Base-by-base conservation (phyloP, 2,329 filamentous ascomycete genomes). In the Beauveria scarabaeidicola region DNA sequence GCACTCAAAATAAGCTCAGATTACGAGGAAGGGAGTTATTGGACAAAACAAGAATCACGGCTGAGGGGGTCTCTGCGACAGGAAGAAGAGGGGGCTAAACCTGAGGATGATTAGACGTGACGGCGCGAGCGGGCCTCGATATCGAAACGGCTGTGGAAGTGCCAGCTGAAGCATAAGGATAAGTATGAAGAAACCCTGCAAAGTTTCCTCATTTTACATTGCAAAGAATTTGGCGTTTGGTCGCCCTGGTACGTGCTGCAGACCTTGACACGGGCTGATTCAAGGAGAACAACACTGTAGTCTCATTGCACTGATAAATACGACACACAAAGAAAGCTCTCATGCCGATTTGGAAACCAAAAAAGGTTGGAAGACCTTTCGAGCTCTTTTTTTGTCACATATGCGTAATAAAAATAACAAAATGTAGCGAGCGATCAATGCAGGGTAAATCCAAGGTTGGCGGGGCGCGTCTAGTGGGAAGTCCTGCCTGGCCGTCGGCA, bases 1-100 rank as follows among this genome's bases (percentile, higher is more conserved):
- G 94, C 94, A 8, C 78, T 99, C 65, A 92, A 91, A 53, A 96
- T 97, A 68, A 86, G 86, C 69, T 87, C 87, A 69, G 82, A 93
- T 71, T 94, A 94, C 67, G 86, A 93, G 69, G 90, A 95, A 72
- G 91, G 90, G 6, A 83, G 87, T 53, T 89, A 96, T 72, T 94
- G 91, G 89, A 86, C 84, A 75, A 86, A 84, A 64, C 89, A 95
- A 71, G 90, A 94, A 69, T 89, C 93, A 73, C 79, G 86, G 62
- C 59, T 81, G 54, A 76, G 77, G 57, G 75, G 73, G 58, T 71
- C 75, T 5, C 60, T 77, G 15, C 77, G 79, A 51, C 73, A 73
- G 41, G 75, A 78, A 17, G 65, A 66, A 6, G 74, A 44, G 15
- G 40, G 13, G n/a, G 4, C 13, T 3, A 52, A 77, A 9, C 66